These are phyloP conservation scores for Thelephora aurantiotincta DNA, from an alignment of 768 basidiomycete species.

Conservation along the genomic window DNA sequence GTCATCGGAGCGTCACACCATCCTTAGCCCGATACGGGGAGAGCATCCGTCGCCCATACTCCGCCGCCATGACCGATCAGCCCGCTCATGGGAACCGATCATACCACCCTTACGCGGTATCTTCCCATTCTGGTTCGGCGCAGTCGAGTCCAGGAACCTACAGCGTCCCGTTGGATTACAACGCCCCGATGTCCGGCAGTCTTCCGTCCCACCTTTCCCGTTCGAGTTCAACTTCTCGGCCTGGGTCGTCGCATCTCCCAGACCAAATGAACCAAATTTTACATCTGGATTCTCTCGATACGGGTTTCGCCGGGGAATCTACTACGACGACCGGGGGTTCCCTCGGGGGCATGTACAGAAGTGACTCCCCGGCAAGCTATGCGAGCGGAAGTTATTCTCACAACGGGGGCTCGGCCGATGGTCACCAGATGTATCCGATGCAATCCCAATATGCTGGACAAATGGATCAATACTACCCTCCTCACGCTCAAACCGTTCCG, in stretches of 20 bases:
- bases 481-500: no score
- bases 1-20: constrained; percentile 71
- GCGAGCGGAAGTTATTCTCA: background rate
- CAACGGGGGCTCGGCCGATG: no score
- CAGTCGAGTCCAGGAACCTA: constrained; percentile 27
- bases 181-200: constrained; percentile 6
- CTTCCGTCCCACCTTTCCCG: background rate
- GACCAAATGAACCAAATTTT: constrained; percentile 16
- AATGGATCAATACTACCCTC: no score
- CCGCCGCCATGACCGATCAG: constrained; percentile 22
- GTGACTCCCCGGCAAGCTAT: constrained; percentile 16
- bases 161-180: constrained; percentile 33
- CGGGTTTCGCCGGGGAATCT: constrained; percentile 8
- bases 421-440: no score
- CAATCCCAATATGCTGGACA: no score
- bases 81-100: constrained; percentile 15
- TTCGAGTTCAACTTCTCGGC: constrained; percentile 9
- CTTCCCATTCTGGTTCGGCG: constrained; percentile 14
- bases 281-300: constrained; percentile 11
- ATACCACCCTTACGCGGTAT: constrained; percentile 21
- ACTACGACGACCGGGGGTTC: constrained; percentile 5
- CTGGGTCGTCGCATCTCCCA: constrained; percentile 13
- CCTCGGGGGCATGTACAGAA: constrained; percentile 14
- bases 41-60: constrained; percentile 32
- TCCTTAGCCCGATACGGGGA: constrained; percentile 37